Evolutionary conservation across 768 basidiomycete genomes (phyloP).

Genomic region (Amanita rimosa): DNA sequence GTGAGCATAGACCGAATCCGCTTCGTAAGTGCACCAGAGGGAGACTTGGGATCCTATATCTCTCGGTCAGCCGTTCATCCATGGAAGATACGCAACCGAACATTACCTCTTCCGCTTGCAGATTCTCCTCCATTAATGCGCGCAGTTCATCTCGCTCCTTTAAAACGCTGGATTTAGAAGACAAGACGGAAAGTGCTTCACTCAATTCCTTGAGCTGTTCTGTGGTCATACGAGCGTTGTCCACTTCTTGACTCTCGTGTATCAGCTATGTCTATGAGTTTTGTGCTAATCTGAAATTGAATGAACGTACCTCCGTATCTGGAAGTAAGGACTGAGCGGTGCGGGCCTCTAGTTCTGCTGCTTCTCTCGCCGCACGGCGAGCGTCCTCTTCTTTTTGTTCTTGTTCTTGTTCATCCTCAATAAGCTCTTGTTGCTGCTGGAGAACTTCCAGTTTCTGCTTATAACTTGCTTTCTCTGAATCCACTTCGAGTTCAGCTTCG

Average conservation of each 20-base stretch:
- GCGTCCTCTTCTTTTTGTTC: slow-evolving; percentile 92
- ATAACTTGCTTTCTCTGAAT: slow-evolving; percentile 88
- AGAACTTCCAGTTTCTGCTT: slow-evolving; percentile 97
- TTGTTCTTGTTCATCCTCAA: slow-evolving; percentile 98
- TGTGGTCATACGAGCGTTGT: slow-evolving; percentile 90
- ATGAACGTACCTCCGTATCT: slow-evolving; percentile 65
- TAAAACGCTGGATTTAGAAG: slow-evolving; percentile 88
- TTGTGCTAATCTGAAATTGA: neutral
- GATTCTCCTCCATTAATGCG: slow-evolving; percentile 87
- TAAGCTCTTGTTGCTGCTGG: slow-evolving; percentile 97
- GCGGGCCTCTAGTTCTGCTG: slow-evolving; percentile 67
- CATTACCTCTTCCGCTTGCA: slow-evolving; percentile 74
- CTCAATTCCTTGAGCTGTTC: slow-evolving; percentile 93
- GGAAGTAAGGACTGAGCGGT: slow-evolving; percentile 77
- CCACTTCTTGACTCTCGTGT: slow-evolving; percentile 46
- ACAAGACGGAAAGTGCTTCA: slow-evolving; percentile 83
- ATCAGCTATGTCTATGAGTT: slow-evolving; percentile 32
- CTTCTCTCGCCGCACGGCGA: slow-evolving; percentile 75
- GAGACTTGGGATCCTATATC: slow-evolving; percentile 62
- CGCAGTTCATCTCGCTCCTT: slow-evolving; percentile 93
- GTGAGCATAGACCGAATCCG: slow-evolving; percentile 92
- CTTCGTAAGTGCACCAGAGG: slow-evolving; percentile 82
- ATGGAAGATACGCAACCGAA: neutral
- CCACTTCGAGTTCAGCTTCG: slow-evolving; percentile 95
- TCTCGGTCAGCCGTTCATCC: slow-evolving; percentile 5